A percentile compares a stretch with the other conserved stretches of the same genome.
Evolutionary conservation across 78 protist genomes (phyloP).

Genomic region (Capsaspora owczarzaki): DNA sequence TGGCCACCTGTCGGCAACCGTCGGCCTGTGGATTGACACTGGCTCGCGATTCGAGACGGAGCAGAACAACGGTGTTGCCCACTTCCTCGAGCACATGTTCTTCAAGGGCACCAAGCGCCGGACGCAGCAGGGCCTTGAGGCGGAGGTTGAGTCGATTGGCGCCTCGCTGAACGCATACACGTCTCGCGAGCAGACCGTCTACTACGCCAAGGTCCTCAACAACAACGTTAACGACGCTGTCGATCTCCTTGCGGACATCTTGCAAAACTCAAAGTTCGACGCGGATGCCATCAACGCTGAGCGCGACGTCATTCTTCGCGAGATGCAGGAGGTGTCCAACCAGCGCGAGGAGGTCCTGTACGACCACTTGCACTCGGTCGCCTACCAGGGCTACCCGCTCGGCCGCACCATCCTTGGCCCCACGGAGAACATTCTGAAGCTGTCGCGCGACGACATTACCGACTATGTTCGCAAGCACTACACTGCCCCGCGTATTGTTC

Average conservation of each 20-base stretch:
- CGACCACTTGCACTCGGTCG: conserved; percentile 79
- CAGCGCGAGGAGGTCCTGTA: conserved; percentile 65
- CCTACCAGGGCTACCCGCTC: conserved; percentile 69
- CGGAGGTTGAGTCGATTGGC: conserved; percentile 80
- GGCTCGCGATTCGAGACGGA: conserved; percentile 85
- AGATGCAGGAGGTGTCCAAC: conserved; percentile 48
- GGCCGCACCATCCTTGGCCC: conserved; percentile 91
- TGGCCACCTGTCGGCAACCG: conserved; percentile 46
- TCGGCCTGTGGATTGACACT: conserved; percentile 87
- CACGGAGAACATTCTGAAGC: conserved; percentile 58
- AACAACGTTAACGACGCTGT: conserved; percentile 63
- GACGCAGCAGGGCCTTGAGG: conserved; percentile 55
- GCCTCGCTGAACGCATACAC: conserved; percentile 93
- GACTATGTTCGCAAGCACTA: conserved; percentile 43
- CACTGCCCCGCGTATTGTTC: conserved; percentile 77
- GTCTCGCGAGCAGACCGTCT: conserved; percentile 77
- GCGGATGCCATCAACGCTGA: conserved; percentile 59
- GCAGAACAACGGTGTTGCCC: conserved; percentile 89
- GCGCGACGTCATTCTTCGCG: conserved; percentile 74
- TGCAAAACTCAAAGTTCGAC: conserved; percentile 20
- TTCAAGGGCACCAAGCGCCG: conserved; percentile 67
- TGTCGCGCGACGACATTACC: conserved; percentile 55
- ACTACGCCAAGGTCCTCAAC: conserved; percentile 63
- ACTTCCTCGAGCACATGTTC: conserved; percentile 92
- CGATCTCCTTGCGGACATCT: conserved; percentile 78